These are phyloP conservation scores for Fusarium nanum DNA, from an alignment of 2,329 filamentous ascomycete genomes.

Conservation along the genomic window DNA sequence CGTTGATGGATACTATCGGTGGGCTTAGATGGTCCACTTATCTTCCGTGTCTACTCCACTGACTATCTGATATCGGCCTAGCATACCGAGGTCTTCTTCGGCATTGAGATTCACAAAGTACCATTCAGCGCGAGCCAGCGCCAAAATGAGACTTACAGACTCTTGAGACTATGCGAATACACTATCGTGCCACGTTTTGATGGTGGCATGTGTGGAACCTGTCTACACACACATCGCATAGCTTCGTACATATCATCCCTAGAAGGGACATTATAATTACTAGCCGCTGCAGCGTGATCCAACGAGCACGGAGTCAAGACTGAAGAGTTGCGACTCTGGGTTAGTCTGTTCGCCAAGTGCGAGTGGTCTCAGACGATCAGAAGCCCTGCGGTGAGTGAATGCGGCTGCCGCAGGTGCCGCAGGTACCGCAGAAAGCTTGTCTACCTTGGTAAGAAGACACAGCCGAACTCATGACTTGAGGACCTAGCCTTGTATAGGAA, in stretches of 20 bases:
- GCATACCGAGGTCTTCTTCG: slow-evolving; percentile 18
- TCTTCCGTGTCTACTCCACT: not conserved
- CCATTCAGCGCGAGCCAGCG: not conserved
- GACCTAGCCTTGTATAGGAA: not conserved
- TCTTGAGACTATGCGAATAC: not conserved
- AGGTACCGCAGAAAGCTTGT: slow-evolving; percentile 5
- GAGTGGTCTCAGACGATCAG: not conserved
- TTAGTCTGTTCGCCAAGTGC: not conserved
- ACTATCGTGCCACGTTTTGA: slow-evolving; percentile 8
- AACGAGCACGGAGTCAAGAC: not conserved
- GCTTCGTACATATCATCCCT: not conserved
- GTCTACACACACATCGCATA: not conserved
- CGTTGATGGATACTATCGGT: not conserved
- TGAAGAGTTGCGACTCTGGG: not conserved
- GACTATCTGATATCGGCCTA: not conserved
- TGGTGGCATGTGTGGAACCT: slow-evolving; percentile 12
- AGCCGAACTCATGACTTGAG: not conserved
- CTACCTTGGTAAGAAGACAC: not conserved
- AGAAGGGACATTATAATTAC: not conserved
- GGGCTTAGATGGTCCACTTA: not conserved
- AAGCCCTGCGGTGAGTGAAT: not conserved
- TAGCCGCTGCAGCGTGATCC: not conserved
- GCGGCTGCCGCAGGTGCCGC: slow-evolving; percentile 19
- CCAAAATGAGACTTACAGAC: not conserved
- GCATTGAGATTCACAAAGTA: not conserved